phyloP scores from a whole-genome alignment of 2,329 filamentous ascomycete genomes.

The Delphinella strobiligena region DNA sequence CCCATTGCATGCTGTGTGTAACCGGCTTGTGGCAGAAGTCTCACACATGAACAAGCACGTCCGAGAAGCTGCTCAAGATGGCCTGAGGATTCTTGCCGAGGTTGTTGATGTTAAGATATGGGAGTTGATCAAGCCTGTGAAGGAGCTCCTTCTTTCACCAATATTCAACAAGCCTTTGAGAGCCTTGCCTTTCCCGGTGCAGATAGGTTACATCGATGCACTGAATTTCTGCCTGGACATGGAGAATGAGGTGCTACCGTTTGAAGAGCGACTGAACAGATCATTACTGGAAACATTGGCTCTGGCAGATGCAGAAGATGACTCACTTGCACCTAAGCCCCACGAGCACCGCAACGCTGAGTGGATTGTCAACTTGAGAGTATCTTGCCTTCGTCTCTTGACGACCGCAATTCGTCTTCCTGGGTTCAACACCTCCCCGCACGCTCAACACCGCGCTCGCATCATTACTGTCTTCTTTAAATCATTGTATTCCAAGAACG shows the following conservation, averaged over 20 bases:
- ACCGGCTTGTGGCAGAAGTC: constrained; percentile 75
- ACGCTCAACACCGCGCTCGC: constrained; percentile 40
- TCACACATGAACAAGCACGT: constrained; percentile 95
- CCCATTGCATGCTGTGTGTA: constrained; percentile 64
- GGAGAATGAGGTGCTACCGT: constrained; percentile 77
- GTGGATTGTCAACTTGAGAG: constrained; percentile 78
- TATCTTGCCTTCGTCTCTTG: constrained; percentile 85
- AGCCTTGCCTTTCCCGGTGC: constrained; percentile 82
- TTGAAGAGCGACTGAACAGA: constrained; percentile 83
- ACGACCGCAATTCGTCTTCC: constrained; percentile 89
- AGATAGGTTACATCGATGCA: constrained; percentile 97
- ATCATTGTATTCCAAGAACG: constrained; percentile 84
- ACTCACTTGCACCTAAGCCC: constrained; percentile 82
- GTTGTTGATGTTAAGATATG: constrained; percentile 68
- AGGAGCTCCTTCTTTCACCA: constrained; percentile 75
- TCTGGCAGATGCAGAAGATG: constrained; percentile 86
- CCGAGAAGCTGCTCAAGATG: constrained; percentile 70
- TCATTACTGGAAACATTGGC: constrained; percentile 88
- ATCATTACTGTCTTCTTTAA: constrained; percentile 98
- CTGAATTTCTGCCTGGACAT: constrained; percentile 90
- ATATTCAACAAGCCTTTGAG: constrained; percentile 93
- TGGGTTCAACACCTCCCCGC: constrained; percentile 70
- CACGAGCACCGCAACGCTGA: constrained; percentile 93
- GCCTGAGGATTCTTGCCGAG: constrained; percentile 69
- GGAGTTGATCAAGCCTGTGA: constrained; percentile 80